These are phyloP conservation scores for Globisporangium iwayamae DNA, from an alignment of 352 stramenopile species.

Conservation along the genomic window DNA sequence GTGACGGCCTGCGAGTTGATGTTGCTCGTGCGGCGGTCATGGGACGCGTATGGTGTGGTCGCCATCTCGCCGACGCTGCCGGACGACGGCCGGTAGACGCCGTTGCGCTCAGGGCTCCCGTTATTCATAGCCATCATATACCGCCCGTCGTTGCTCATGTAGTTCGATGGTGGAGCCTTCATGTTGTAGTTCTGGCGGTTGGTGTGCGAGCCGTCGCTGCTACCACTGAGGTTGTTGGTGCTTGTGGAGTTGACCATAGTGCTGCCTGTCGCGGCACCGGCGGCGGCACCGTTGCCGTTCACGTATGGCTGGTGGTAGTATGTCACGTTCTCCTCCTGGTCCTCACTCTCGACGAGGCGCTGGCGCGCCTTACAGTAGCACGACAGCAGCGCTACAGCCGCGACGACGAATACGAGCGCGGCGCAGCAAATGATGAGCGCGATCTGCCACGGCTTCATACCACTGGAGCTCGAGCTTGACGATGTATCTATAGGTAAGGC, in stretches of 20 bases:
- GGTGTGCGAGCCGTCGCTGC: not conserved
- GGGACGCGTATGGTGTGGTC: conserved; percentile 1
- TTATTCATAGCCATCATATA: conserved; percentile 7
- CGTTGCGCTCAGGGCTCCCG: conserved; percentile 4
- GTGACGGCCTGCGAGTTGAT: conserved; percentile 13
- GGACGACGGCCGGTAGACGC: conserved; percentile 2
- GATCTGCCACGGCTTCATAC: conserved; percentile 51
- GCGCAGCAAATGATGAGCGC: conserved; percentile 56
- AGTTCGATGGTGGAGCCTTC: not conserved
- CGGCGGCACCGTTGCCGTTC: not conserved
- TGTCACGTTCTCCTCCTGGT: conserved; percentile 31
- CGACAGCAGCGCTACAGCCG: conserved; percentile 44
- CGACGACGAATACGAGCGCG: conserved; percentile 45
- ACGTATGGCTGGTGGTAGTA: conserved; percentile 40
- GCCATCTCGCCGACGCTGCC: conserved; percentile 11
- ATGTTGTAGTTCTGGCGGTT: conserved; percentile 3
- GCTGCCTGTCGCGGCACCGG: not conserved
- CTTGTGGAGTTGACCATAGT: not conserved
- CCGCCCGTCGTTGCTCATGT: conserved; percentile 10
- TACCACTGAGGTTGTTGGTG: conserved; percentile 7
- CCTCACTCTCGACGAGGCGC: conserved; percentile 47
- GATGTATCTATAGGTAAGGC: not conserved
- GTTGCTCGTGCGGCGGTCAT: conserved; percentile 4
- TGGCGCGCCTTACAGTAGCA: conserved; percentile 57
- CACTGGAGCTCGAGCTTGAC: conserved; percentile 16